A percentile compares a stretch with the other conserved stretches of the same genome.
phyloP scores from a whole-genome alignment of 139 green algal species.

The Asterochloris sp. region DNA sequence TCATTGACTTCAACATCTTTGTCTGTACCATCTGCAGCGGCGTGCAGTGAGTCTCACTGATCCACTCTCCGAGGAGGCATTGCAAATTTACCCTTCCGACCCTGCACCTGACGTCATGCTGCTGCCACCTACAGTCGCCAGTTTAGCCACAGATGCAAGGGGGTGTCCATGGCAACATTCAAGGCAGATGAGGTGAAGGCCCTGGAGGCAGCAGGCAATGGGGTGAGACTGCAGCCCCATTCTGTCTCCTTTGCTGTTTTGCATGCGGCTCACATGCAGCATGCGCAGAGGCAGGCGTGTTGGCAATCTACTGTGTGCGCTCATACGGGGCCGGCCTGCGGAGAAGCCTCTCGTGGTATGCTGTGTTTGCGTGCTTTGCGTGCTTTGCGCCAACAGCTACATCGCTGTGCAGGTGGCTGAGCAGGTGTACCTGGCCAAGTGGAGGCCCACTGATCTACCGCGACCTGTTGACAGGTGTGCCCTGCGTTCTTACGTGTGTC shows the following conservation, averaged over 20 bases:
- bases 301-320: neutral
- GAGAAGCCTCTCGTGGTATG: too few relatives aligned
- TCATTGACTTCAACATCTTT: slow-evolving; percentile 64
- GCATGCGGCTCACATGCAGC: neutral
- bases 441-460: slow-evolving; percentile 24
- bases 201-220: slow-evolving; percentile 65
- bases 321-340: neutral
- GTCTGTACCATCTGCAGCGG: slow-evolving; percentile 77
- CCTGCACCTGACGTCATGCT: neutral
- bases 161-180: slow-evolving; percentile 73
- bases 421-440: slow-evolving; percentile 37
- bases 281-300: neutral
- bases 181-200: slow-evolving; percentile 64
- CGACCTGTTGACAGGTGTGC: slow-evolving; percentile 34
- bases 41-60: slow-evolving; percentile 66
- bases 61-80: neutral
- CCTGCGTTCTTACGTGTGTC: neutral
- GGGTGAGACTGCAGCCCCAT: slow-evolving; percentile 36
- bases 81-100: neutral
- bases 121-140: slow-evolving; percentile 57
- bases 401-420: slow-evolving; percentile 22
- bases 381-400: neutral
- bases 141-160: slow-evolving; percentile 77
- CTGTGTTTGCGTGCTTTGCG: too few relatives aligned
- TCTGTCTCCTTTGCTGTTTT: neutral